Evolutionary conservation across 495 filamentous ascomycete species (phyloP).

Genomic region (Tuber umbilicatum): DNA sequence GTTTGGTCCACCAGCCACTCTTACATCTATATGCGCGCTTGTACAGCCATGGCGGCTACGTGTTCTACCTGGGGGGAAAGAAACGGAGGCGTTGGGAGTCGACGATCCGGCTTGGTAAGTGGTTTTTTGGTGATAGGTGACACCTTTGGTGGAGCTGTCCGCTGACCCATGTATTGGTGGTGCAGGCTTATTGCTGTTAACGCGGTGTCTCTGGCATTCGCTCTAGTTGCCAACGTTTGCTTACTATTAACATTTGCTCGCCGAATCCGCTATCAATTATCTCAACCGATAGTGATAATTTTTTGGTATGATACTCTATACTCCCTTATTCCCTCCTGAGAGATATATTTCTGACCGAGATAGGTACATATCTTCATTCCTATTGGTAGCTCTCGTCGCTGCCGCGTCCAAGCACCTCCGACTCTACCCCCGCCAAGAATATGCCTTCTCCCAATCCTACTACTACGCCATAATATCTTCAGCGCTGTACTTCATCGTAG

Average conservation of each 20-base stretch:
- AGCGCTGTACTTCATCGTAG: conserved; percentile 66
- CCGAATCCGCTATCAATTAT: conserved; percentile 70
- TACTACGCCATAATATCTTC: conserved; percentile 78
- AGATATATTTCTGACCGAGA: neutral
- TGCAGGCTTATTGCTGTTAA: conserved; percentile 64
- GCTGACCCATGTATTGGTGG: conserved; percentile 18
- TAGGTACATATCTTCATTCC: conserved; percentile 59
- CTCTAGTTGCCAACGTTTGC: conserved; percentile 63
- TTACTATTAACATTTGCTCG: conserved; percentile 81
- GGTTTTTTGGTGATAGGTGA: conserved; percentile 1
- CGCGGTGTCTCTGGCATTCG: conserved; percentile 62
- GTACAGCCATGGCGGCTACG: conserved; percentile 65
- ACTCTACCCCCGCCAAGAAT: conserved; percentile 44
- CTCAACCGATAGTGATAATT: conserved; percentile 62
- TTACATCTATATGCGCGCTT: conserved; percentile 73
- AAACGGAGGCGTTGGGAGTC: conserved; percentile 51
- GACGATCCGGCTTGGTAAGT: conserved; percentile 63
- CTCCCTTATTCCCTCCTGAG: neutral
- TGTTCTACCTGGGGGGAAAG: conserved; percentile 49
- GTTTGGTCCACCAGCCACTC: conserved; percentile 73
- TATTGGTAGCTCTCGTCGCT: conserved; percentile 57
- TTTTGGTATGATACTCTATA: conserved; percentile 45
- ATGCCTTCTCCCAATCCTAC: conserved; percentile 64
- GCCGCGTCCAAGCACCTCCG: conserved; percentile 51
- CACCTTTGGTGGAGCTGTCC: neutral